Evolutionary conservation across 495 filamentous ascomycete species (phyloP), one percentile per base, ranked within the genome.

Genomic region (Emericellopsis terricola): DNA sequence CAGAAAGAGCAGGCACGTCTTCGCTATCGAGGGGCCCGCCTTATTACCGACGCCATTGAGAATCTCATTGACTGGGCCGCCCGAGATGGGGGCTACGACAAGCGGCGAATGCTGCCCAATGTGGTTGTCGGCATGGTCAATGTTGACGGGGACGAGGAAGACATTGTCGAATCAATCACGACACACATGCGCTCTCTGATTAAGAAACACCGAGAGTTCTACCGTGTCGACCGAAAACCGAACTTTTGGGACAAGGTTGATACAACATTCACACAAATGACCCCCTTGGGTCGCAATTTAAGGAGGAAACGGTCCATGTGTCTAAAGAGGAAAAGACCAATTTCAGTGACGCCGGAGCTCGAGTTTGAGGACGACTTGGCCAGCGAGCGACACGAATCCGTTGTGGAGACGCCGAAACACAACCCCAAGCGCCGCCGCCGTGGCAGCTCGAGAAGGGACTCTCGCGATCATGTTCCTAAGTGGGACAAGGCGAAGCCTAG

Each of bases 21-120:
- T 8, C 4, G 19, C 8, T 4, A 16, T 1, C 31, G 32, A 15
- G 20, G 29, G 2, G 8, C 36, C 1, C 19, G 13, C 3, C 19
- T 32, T 15, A 21, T 38, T 3, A 38, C 26, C 4, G 29, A 29
- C 2, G n/a, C 19, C 1, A 14, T 38, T 2, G 36, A 27, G 2
- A 18, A 18, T 13, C 27, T 15, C 28, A 14, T 38, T 8, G 15
- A 11, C 13, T 38, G 36, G 36, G 36, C 36, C 3, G 36, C 36
- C 8, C 23, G 23, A 15, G 36, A 38, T 14, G 36, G 36, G 15
- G 36, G 36, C 19, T 38, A 38, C 10, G 21, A 13, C 29, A 20
- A 26, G 14, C 19, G 31, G 7, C 3, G 21, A 6, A 21, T 26
- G 23, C 18, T 33, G 2, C 36, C 36, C 20, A 38, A 38, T 15